Percentiles rank a stretch among this genome's conserved stretches.
phyloP scores from a whole-genome alignment of 2,329 filamentous ascomycete genomes.

The Trichophyton equinum region DNA sequence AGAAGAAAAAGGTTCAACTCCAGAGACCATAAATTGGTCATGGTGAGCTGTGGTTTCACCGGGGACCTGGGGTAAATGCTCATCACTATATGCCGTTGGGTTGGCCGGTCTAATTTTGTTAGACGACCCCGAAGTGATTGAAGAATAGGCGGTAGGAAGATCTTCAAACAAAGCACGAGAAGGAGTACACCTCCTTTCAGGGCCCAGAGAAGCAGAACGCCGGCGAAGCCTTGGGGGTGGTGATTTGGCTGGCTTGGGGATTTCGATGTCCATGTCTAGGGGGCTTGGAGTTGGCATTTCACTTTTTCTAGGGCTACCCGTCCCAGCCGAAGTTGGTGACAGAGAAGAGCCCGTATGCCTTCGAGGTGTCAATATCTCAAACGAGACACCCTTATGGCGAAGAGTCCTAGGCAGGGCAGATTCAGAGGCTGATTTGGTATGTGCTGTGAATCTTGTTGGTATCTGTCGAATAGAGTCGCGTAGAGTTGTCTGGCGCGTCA shows the following conservation, averaged over 20 bases:
- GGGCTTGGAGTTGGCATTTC: not conserved
- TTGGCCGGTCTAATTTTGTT: not conserved
- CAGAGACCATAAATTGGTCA: not conserved
- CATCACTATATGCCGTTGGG: not conserved
- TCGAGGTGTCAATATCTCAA: conserved; percentile 14
- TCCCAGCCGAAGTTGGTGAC: not conserved
- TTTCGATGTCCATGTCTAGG: not conserved
- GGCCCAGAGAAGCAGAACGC: conserved; percentile 7
- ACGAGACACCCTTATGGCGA: conserved; percentile 12
- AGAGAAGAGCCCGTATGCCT: not conserved
- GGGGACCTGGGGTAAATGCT: not conserved
- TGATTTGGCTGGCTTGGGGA: not conserved
- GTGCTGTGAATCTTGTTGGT: conserved; percentile 9
- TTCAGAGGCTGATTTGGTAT: conserved; percentile 10
- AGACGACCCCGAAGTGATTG: conserved; percentile 13
- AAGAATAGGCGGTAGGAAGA: conserved; percentile 14
- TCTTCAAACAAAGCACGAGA: conserved; percentile 14
- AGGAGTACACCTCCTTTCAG: conserved; percentile 9
- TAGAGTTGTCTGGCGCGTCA: conserved; percentile 12
- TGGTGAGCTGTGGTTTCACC: not conserved
- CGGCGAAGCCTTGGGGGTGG: not conserved
- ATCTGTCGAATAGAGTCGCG: conserved; percentile 11
- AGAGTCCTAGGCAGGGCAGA: conserved; percentile 7
- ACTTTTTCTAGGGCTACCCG: not conserved
- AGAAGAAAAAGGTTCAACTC: not conserved